phyloP scores from a whole-genome alignment of 176 grass and related monocot species.

The Bothriochloa decipiens region DNA sequence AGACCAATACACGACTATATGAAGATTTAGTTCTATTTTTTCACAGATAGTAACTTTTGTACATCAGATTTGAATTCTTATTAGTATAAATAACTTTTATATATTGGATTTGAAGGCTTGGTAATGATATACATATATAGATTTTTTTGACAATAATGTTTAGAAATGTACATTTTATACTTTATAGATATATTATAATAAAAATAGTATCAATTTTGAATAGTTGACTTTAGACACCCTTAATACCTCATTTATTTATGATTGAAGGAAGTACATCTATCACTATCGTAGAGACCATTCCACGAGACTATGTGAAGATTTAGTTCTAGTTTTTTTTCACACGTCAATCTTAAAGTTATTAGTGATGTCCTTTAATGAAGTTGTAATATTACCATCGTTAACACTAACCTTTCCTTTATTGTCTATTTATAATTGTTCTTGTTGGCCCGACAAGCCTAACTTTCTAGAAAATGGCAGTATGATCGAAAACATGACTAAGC shows the following conservation, averaged over 20 bases:
- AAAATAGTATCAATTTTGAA: neutral
- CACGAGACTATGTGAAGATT: neutral
- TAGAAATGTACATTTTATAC: neutral
- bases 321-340: no score
- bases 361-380: no score
- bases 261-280: neutral
- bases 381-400: neutral
- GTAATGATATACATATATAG: neutral
- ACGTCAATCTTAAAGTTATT: no score
- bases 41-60: no score
- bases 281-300: neutral
- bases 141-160: neutral
- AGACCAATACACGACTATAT: neutral
- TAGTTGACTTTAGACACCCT: neutral
- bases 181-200: neutral
- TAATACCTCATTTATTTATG: neutral
- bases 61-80: no score
- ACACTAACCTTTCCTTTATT: neutral
- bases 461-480: neutral
- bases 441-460: neutral
- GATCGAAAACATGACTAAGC: no score
- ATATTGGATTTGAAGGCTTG: no score
- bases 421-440: neutral
- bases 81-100: no score
- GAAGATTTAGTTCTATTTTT: neutral